These are phyloP conservation scores for Mucor circinelloides DNA, from an alignment of 371 early-diverging fungal genomes.

Conservation along the genomic window DNA sequence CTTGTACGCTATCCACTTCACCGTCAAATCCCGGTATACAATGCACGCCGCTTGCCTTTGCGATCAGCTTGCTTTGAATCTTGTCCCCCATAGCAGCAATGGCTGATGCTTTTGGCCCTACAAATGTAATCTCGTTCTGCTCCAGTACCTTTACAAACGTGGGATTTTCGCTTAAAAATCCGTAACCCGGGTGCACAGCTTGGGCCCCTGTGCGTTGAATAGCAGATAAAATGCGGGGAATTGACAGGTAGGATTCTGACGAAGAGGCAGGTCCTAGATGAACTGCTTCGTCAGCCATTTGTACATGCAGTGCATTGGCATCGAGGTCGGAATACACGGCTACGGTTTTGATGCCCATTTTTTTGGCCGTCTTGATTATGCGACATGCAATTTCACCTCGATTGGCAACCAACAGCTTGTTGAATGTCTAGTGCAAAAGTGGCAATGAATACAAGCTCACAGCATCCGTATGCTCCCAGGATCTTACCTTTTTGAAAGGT, in stretches of 20 bases:
- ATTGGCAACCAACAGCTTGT: conserved; percentile 59
- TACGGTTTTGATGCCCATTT: conserved; percentile 93
- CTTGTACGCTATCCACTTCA: conserved; percentile 46
- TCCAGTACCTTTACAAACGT: conserved; percentile 70
- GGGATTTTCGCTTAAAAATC: conserved; percentile 86
- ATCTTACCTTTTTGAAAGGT: conserved; percentile 5
- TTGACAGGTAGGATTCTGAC: conserved; percentile 72
- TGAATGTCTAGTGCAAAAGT: conserved; percentile 35
- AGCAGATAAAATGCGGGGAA: conserved; percentile 65
- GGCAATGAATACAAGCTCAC: background rate
- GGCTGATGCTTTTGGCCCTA: conserved; percentile 75
- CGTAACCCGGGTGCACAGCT: conserved; percentile 87
- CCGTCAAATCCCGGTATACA: conserved; percentile 73
- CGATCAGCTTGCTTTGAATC: conserved; percentile 73
- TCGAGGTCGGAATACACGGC: conserved; percentile 96
- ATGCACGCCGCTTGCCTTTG: conserved; percentile 68
- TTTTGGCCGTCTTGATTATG: conserved; percentile 58
- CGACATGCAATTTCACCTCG: conserved; percentile 59
- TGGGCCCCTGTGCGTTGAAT: conserved; percentile 66
- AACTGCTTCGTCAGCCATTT: conserved; percentile 81
- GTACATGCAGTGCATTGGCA: conserved; percentile 77
- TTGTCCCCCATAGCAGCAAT: conserved; percentile 95
- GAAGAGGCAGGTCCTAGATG: conserved; percentile 68
- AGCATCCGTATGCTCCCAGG: no score
- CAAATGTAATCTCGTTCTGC: conserved; percentile 67